Conservation (phyloP, 2,329 filamentous ascomycete species). For the Hypoxylon sp. region DNA sequence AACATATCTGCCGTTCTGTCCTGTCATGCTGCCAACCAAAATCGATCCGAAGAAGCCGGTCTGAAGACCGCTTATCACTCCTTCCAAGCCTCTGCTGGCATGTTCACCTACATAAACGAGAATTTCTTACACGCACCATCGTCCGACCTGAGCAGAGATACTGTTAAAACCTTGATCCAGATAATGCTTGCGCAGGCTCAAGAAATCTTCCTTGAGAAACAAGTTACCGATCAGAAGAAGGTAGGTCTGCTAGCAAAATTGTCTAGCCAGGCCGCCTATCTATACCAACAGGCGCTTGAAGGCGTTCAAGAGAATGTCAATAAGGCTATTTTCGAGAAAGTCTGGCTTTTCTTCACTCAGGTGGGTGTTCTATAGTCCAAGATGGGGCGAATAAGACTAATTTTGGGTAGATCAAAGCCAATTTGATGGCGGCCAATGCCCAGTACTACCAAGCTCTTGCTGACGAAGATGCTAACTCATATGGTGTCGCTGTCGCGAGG, state of each 20-base stretch:
- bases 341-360: conserved; percentile 88
- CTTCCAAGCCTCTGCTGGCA: conserved; percentile 97
- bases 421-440: conserved; percentile 85
- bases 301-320: conserved; percentile 93
- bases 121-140: conserved; percentile 98
- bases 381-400: conserved; percentile 35
- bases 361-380: conserved; percentile 61
- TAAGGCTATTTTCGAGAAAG: conserved; percentile 92
- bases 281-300: conserved; percentile 90
- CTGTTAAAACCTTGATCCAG: conserved; percentile 92
- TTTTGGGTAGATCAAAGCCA: conserved; percentile 76
- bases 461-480: conserved; percentile 89
- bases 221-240: conserved; percentile 93
- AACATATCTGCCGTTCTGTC: conserved; percentile 98
- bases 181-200: conserved; percentile 96
- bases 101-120: conserved; percentile 99
- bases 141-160: conserved; percentile 94
- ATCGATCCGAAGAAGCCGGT: conserved; percentile 90
- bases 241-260: conserved; percentile 91
- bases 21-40: conserved; percentile 94
- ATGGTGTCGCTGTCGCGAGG: conserved; percentile 87
- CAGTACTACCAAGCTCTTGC: conserved; percentile 95
- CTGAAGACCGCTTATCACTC: conserved; percentile 98
- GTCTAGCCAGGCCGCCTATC: conserved; percentile 87
- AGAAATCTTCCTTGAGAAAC: conserved; percentile 97